These are phyloP conservation scores for Candida lessepsii DNA, from an alignment of 805 yeast species.

Conservation along the genomic window DNA sequence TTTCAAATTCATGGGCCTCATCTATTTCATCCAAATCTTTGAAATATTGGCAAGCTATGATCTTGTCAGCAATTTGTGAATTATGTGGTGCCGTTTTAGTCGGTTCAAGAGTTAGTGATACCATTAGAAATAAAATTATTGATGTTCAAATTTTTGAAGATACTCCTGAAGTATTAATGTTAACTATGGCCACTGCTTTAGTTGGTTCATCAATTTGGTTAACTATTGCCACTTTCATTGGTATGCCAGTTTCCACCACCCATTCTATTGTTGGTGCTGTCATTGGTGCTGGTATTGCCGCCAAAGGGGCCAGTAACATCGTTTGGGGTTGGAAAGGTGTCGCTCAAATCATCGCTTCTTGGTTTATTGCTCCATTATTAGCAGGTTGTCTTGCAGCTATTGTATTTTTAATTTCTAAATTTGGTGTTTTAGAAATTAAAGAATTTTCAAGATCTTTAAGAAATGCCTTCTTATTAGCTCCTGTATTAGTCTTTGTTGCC, in stretches of 20 bases:
- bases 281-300: conserved; percentile 73
- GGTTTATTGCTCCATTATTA: conserved; percentile 74
- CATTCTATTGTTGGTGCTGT: conserved; percentile 77
- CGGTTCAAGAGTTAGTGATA: conserved; percentile 72
- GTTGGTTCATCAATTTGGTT: conserved; percentile 75
- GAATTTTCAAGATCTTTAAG: conserved; percentile 41
- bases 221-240: conserved; percentile 60
- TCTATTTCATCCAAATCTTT: conserved; percentile 69
- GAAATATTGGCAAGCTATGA: conserved; percentile 74
- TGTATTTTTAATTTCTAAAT: conserved; percentile 60
- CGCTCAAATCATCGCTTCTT: conserved; percentile 70
- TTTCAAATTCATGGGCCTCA: conserved; percentile 77
- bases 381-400: conserved; percentile 64
- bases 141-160: conserved; percentile 47
- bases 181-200: conserved; percentile 72
- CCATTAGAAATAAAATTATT: conserved; percentile 65
- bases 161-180: conserved; percentile 70
- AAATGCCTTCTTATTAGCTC: conserved; percentile 58
- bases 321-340: conserved; percentile 79
- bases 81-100: conserved; percentile 73
- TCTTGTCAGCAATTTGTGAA: conserved; percentile 67
- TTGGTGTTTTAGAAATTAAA: conserved; percentile 57
- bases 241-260: conserved; percentile 81
- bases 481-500: conserved; percentile 58
- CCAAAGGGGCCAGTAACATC: conserved; percentile 59